Evolutionary conservation across 1,284 basidiomycete genomes (phyloP).

Genomic region (Bjerkandera adusta): DNA sequence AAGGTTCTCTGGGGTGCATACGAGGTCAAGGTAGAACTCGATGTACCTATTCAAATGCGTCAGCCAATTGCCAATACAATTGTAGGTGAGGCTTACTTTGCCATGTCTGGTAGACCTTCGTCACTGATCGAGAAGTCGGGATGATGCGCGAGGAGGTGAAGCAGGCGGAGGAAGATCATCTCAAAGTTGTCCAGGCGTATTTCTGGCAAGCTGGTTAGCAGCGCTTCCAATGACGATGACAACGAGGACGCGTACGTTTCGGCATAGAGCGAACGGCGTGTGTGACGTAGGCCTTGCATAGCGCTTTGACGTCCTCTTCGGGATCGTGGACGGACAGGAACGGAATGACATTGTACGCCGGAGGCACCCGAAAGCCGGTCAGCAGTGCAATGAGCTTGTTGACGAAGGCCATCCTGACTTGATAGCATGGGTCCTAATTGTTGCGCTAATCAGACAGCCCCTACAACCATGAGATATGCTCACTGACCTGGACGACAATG

Average conservation of each 20-base stretch:
- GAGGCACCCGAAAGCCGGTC: conserved; percentile 57
- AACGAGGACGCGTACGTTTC: conserved; percentile 36
- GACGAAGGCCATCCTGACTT: conserved; percentile 81
- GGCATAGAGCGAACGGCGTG: conserved; percentile 45
- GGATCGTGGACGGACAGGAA: conserved; percentile 93
- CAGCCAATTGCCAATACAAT: not conserved
- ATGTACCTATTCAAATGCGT: conserved; percentile 65
- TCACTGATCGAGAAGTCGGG: conserved; percentile 77
- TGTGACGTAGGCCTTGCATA: conserved; percentile 48
- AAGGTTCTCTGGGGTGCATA: conserved; percentile 78
- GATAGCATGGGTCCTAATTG: conserved; percentile 89
- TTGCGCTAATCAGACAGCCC: conserved; percentile 33
- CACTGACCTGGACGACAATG: conserved; percentile 73
- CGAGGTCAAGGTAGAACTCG: conserved; percentile 81
- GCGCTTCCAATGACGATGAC: not conserved
- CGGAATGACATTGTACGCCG: conserved; percentile 80
- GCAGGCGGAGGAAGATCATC: conserved; percentile 78
- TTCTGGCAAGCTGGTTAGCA: conserved; percentile 34
- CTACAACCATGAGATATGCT: no score
- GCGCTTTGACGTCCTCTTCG: conserved; percentile 69
- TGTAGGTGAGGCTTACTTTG: conserved; percentile 49
- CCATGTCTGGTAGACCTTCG: conserved; percentile 68
- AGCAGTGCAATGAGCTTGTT: conserved; percentile 72
- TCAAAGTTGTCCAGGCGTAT: conserved; percentile 72
- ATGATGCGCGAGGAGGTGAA: conserved; percentile 91